These are phyloP conservation scores for Zizania palustris DNA, from an alignment of 202 grass and related monocot genomes.

Conservation along the genomic window DNA sequence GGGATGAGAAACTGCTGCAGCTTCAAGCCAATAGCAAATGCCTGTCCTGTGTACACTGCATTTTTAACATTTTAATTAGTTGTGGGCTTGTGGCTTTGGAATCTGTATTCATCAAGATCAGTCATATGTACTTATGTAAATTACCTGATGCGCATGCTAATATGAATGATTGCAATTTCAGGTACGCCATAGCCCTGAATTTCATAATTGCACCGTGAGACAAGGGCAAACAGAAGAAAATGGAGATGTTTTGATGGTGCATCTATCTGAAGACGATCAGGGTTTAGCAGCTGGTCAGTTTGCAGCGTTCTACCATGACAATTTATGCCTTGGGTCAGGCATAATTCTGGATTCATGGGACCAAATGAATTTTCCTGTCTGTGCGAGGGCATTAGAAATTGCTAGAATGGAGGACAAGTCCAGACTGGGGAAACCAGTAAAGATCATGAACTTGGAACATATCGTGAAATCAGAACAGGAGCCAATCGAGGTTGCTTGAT, in stretches of 20 bases:
- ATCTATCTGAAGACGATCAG: slow-evolving; percentile 83
- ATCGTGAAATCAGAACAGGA: slow-evolving; percentile 18
- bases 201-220: slow-evolving; percentile 66
- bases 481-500: slow-evolving; percentile 38
- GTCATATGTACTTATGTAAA: not conserved
- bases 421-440: slow-evolving; percentile 81
- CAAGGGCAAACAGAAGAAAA: slow-evolving; percentile 43
- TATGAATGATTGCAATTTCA: slow-evolving; percentile 38
- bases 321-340: slow-evolving; percentile 74
- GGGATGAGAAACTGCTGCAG: not conserved
- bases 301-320: slow-evolving; percentile 74
- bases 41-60: not conserved
- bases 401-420: slow-evolving; percentile 80
- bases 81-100: not conserved
- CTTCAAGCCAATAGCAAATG: not conserved
- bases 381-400: slow-evolving; percentile 66
- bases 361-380: slow-evolving; percentile 72
- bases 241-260: slow-evolving; percentile 58
- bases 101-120: not conserved
- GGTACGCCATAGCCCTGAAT: slow-evolving; percentile 82
- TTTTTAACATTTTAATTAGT: not conserved
- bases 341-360: slow-evolving; percentile 82
- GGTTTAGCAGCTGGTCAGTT: slow-evolving; percentile 93
- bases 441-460: slow-evolving; percentile 77
- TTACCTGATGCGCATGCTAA: slow-evolving; percentile 5